These are phyloP conservation scores for Verruconis gallopava DNA, from an alignment of 2,329 filamentous ascomycete species.

Conservation along the genomic window DNA sequence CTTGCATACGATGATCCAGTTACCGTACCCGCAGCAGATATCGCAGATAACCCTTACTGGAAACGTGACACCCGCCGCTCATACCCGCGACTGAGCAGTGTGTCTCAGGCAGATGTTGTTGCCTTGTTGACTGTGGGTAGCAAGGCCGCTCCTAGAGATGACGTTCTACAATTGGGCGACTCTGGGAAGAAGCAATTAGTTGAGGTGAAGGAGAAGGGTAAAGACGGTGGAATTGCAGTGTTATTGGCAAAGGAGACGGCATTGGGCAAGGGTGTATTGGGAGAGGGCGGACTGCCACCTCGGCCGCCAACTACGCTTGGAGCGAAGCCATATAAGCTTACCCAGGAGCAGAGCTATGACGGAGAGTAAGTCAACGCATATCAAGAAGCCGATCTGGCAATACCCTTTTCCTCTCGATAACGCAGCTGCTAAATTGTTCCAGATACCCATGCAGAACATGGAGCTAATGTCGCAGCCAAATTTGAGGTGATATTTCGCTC, in stretches of 20 bases:
- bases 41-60: slow-evolving; percentile 92
- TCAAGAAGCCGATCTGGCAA: too few species aligned
- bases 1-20: slow-evolving; percentile 67
- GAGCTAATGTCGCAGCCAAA: slow-evolving; percentile 9
- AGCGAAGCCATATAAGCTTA: slow-evolving; percentile 42
- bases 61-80: slow-evolving; percentile 76
- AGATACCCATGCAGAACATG: slow-evolving; percentile 55
- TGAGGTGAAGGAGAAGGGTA: slow-evolving; percentile 59
- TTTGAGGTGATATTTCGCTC: too few species aligned
- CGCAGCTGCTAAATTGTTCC: slow-evolving; percentile 13
- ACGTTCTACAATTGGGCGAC: slow-evolving; percentile 59
- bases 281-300: slow-evolving; percentile 73
- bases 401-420: neutral
- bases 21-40: slow-evolving; percentile 69
- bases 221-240: slow-evolving; percentile 56
- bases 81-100: slow-evolving; percentile 68
- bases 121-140: slow-evolving; percentile 76
- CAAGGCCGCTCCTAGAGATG: slow-evolving; percentile 65
- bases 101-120: slow-evolving; percentile 76
- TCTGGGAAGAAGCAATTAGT: slow-evolving; percentile 63
- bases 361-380: slow-evolving; percentile 21
- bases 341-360: slow-evolving; percentile 54
- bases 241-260: slow-evolving; percentile 56
- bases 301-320: slow-evolving; percentile 46
- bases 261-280: slow-evolving; percentile 47